phyloP scores from a whole-genome alignment of 2,329 filamentous ascomycete species.

The Achaetomium macrosporum region DNA sequence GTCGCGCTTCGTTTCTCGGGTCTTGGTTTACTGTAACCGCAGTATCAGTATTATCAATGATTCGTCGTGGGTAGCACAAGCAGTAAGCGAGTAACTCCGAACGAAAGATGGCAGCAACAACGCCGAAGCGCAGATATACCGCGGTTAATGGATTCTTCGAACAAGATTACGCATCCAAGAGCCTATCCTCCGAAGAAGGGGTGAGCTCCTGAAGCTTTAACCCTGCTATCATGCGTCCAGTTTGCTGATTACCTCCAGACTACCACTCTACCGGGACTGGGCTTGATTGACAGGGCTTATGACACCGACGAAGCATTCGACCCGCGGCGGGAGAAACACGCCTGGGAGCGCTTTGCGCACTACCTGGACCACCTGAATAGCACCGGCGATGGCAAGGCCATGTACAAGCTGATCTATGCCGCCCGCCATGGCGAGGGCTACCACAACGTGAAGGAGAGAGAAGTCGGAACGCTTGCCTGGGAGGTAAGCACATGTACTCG shows the following conservation, averaged over 20 bases:
- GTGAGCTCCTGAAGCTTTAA: background rate
- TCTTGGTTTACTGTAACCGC: no score
- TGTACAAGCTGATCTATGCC: conserved; percentile 63
- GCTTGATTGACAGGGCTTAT: conserved; percentile 58
- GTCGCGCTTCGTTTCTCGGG: no score
- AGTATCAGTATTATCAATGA: background rate
- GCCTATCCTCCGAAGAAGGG: background rate
- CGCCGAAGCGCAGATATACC: background rate
- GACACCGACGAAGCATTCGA: conserved; percentile 44
- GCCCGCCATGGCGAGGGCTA: conserved; percentile 65
- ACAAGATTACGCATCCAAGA: background rate
- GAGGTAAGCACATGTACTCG: background rate
- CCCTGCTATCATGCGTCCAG: background rate
- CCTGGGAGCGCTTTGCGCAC: conserved; percentile 59
- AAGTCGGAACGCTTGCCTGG: background rate
- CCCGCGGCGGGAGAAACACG: conserved; percentile 40
- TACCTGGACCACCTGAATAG: conserved; percentile 53
- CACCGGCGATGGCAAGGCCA: conserved; percentile 37
- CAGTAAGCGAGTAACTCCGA: background rate
- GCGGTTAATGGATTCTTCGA: background rate
- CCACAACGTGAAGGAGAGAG: conserved; percentile 39
- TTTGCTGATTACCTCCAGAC: background rate
- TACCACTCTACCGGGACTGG: conserved; percentile 25
- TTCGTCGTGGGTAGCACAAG: background rate
- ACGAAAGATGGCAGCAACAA: background rate